phyloP scores from a whole-genome alignment of 78 protist species.

The Dictyostelium citrinum region DNA sequence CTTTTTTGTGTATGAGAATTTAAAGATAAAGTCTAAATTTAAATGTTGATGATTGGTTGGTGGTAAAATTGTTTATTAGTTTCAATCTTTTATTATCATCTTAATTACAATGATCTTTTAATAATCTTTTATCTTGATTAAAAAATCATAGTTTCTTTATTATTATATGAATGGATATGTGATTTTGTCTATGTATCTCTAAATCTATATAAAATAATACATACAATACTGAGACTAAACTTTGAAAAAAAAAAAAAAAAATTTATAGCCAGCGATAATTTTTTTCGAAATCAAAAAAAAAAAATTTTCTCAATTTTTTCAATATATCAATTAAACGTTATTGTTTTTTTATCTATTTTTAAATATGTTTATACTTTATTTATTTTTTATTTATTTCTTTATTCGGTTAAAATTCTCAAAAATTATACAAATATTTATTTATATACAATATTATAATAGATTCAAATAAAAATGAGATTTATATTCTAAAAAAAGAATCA shows the following conservation, averaged over 20 bases:
- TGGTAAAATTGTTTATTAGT: no score
- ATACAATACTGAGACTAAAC: neutral
- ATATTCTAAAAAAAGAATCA: neutral
- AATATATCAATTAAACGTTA: no score
- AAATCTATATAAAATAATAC: neutral
- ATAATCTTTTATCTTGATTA: no score
- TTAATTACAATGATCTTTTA: no score
- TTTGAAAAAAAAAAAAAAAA: neutral
- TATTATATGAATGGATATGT: neutral
- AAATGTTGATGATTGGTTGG: no score
- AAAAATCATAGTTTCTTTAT: no score
- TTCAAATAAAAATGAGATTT: neutral
- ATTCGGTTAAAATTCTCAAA: neutral
- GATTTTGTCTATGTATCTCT: neutral
- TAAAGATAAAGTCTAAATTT: slow-evolving; percentile 32
- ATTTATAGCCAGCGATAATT: neutral
- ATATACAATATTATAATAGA: neutral
- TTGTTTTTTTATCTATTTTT: no score
- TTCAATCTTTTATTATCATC: neutral
- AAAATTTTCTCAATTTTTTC: neutral
- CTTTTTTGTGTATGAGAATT: slow-evolving; percentile 61
- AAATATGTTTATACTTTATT: neutral
- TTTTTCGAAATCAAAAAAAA: neutral
- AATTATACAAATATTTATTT: neutral
- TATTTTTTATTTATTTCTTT: neutral